Evolutionary conservation across 2,329 filamentous ascomycete species (phyloP), one percentile per base, ranked within the genome.

Genomic region (Spiromastix sp.): DNA sequence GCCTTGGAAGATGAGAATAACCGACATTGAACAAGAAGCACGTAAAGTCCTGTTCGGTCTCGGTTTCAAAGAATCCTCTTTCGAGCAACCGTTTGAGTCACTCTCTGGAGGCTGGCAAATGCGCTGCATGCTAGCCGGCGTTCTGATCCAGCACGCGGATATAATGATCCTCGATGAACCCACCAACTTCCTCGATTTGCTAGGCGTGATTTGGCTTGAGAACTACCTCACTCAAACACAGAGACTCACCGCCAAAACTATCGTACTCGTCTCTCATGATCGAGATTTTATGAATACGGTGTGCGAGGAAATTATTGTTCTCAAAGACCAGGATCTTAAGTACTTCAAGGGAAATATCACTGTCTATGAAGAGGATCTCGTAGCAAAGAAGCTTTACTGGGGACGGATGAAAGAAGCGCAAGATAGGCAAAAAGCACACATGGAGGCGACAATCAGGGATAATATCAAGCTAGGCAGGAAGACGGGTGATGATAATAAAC

Each of bases 181-280:
- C 0, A 93, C 85, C 21, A 93, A 93, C 51, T 93, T 85, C 51
- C 70, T 93, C 1, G 85, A 93, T 49, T 65, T 93, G 1, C 69
- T 86, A 0, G 83, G 82, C 1, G 86, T 93, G 38, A 74, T 93
- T 37, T 93, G 85, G 84, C 67, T 94, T 1, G 80, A 93, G 51
- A 71, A 71, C 9, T 79, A 86, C 50, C 71, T 93, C 7, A 62
- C 62, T 34, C 64, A 71, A 24, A 56, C 79, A 2, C 66, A 67
- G 3, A 70, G 75, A 13, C 56, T 55, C 0, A 60, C 67, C 0
- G 59, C 66, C 2, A 72, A 68, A 1, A 91, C 84, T 0, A 67
- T 91, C 1, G 66, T 93, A 11, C 64, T 91, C 1, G 84, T 91
- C 2, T 91, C 85, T 0, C 85, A 93, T 59, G 85, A 93, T 54